Evolutionary conservation across 768 basidiomycete genomes (phyloP), one percentile per base, ranked within the genome.

Genomic region (Serendipita indica): DNA sequence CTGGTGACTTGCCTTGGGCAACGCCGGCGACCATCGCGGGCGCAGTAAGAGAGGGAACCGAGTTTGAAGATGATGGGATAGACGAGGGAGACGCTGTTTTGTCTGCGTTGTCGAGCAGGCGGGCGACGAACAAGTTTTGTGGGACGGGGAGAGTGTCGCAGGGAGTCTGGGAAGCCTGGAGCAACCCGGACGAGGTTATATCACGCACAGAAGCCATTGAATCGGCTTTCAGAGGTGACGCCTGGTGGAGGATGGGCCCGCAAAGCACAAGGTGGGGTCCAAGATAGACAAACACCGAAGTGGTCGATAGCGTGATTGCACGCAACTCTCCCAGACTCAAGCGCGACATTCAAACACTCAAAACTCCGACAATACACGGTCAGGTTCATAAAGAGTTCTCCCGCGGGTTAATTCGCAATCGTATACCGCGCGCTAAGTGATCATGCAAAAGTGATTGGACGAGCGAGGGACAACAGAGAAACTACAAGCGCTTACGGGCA

Each of bases 81-180:
- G 12, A 20, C 25, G 7, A 16, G 22, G n/a, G 49, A 27, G 49
- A 28, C 10, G 30, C 32, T 12, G 49, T 16, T 7, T 30, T 54
- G n/a, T 54, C 49, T 10, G 22, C 25, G 12, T 18, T 33, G 49
- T 54, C 32, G 7, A 54, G n/a, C 49, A 54, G 32, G 4, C 49
- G 49, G 49, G 49, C 22, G 49, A 54, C 49, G 49, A 54, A 18
- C 25, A 62, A 41, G 28, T 63, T 63, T 58, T 78, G 74, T 6
- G 86, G 73, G 2, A 83, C 74, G 22, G 83, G 85, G 33, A 88
- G 68, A 6, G 84, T 84, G 64, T 89, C 85, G 70, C 86, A 89
- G 60, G 80, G 25, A 18, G 49, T 54, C 32, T 54, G 49, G 22
- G 22, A 28, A 30, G 49, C 49, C 30, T 18, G 16, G 22, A 54